These are phyloP conservation scores for Pilaira anomala DNA, from an alignment of 192 early-diverging fungal genomes.

Conservation along the genomic window DNA sequence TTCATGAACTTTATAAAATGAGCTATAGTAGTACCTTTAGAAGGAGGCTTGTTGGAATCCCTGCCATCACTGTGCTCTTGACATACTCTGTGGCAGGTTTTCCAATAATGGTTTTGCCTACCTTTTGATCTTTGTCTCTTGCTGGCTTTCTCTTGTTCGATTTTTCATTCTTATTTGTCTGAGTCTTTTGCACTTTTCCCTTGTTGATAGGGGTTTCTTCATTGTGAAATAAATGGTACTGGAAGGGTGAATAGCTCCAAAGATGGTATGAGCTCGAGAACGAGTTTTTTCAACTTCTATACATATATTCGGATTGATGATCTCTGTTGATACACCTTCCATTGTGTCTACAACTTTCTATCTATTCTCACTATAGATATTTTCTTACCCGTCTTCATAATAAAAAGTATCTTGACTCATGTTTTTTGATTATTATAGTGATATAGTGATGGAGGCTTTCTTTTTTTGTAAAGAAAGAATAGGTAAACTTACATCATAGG, in stretches of 20 bases:
- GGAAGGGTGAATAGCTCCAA: constrained; percentile 7
- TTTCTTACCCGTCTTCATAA: too few relatives aligned
- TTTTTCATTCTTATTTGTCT: too few relatives aligned
- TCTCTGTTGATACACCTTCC: too few relatives aligned
- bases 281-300: constrained; percentile 5
- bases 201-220: constrained; percentile 3
- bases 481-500: constrained; percentile 7
- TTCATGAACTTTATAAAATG: constrained; percentile 19
- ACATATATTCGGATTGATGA: too few relatives aligned
- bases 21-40: constrained; percentile 16
- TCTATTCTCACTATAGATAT: too few relatives aligned
- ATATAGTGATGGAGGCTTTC: not conserved
- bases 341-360: too few relatives aligned
- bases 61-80: constrained; percentile 7
- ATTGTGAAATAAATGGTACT: constrained; percentile 1
- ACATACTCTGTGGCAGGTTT: constrained; percentile 14
- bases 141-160: too few relatives aligned
- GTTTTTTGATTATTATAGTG: not conserved
- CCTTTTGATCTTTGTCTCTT: constrained; percentile 6
- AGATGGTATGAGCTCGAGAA: constrained; percentile 1
- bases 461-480: not conserved
- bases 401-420: too few relatives aligned
- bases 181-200: too few relatives aligned
- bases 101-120: constrained; percentile 7
- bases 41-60: constrained; percentile 1